Base-by-base conservation (phyloP, 371 early-diverging fungal species). In the Mucor sp. region DNA sequence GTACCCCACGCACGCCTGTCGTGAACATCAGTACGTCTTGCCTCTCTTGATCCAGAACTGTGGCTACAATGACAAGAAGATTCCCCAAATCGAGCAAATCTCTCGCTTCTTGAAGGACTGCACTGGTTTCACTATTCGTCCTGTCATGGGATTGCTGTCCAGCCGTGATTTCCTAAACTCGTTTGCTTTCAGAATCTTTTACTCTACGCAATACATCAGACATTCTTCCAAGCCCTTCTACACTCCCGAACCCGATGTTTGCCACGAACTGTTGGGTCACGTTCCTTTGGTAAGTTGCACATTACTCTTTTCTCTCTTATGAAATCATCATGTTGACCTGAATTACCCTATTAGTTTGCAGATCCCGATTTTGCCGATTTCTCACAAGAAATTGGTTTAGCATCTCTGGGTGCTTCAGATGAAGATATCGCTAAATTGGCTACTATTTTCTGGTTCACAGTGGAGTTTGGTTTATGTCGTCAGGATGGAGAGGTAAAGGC, bases 131-230 rank as follows among this genome's bases (percentile, higher is more conserved):
- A 95, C 96, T 19, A 72, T 98, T 69, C 91, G 98, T 41, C 97
- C 98, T 12, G 97, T 97, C 61, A 97, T 95, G 95, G 98, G 97
- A 5, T 81, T 98, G 19, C 84, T 98, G 58, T 92, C 94, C 19
- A 92, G 95, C 33, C 86, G 98, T 43, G 97, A 98, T 78, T 98
- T 98, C 78, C 78, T 98, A 71, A 97, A 97, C 73, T 94, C 94
- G n/a, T 89, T 98, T 72, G 98, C 97, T 2, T 98, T 98, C 88
- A 88, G 98, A 57, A 97, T 98, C 5, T 97, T 98, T 85, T 94
- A 96, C 75, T 92, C 93, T 39, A 98, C 98, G 9, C 97, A 98
- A 84, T 98, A 98, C 75, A 95, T 97, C 71, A 92, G 97, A 17
- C 97, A 98, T 74, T 88, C 91, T 71, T 94, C 95, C 5, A 84